phyloP scores from a whole-genome alignment of 805 yeast genomes.

The Yarrowia osloensis region DNA sequence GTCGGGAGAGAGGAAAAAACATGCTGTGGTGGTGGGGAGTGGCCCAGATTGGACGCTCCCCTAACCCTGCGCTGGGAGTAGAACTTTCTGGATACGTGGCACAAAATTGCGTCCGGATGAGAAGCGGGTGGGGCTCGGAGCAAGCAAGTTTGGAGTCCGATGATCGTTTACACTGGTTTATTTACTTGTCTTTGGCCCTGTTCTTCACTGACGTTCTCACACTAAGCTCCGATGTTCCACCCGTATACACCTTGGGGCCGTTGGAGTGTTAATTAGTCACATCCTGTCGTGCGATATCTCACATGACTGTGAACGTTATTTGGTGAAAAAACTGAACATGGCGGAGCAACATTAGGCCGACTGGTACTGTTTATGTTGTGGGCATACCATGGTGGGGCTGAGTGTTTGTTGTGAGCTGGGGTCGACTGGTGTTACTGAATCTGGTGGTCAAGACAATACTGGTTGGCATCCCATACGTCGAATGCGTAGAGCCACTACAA shows the following conservation, averaged over 20 bases:
- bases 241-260: neutral
- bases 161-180: neutral
- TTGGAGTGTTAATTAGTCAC: neutral
- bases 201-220: neutral
- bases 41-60: neutral
- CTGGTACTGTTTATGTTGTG: too few species aligned
- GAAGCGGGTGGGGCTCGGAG: neutral
- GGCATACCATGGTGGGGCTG: too few species aligned
- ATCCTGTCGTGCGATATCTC: conserved; percentile 27
- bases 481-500: too few species aligned
- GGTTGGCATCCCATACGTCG: too few species aligned
- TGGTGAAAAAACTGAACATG: neutral
- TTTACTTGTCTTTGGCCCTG: neutral
- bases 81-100: conserved; percentile 30
- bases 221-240: neutral
- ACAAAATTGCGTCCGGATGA: neutral
- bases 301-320: conserved; percentile 12
- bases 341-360: conserved; percentile 7
- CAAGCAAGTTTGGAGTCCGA: neutral
- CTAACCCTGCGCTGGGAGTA: conserved; percentile 25
- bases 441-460: too few species aligned
- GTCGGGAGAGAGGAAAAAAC: conserved; percentile 25
- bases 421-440: too few species aligned
- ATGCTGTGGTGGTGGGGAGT: conserved; percentile 13
- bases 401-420: too few species aligned